Conservation (phyloP, 805 yeast genomes). For the Zygotorulaspora chibaensis region DNA sequence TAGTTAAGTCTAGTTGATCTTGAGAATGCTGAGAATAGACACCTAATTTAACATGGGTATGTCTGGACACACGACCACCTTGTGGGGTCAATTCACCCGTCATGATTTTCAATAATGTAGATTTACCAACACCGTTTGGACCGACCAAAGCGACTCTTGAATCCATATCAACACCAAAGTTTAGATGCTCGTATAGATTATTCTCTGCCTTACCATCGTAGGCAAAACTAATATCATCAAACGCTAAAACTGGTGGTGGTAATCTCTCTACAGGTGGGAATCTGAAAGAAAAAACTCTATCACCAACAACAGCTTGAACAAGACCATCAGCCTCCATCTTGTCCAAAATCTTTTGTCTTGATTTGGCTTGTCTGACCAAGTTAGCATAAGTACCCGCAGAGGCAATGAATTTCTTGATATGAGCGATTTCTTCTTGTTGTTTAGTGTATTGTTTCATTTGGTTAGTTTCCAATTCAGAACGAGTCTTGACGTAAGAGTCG, state of each 20-base stretch:
- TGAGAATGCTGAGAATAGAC: constrained; percentile 99
- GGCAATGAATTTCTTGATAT: constrained; percentile 97
- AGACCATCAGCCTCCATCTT: constrained; percentile 99
- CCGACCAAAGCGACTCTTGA: constrained; percentile 97
- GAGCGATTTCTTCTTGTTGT: constrained; percentile 98
- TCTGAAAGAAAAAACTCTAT: constrained; percentile 88
- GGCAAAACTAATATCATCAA: constrained; percentile 90
- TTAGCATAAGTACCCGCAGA: constrained; percentile 99
- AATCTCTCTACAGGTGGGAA: constrained; percentile 94
- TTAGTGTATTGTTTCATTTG: constrained; percentile 96
- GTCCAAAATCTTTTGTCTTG: constrained; percentile 98
- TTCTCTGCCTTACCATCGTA: constrained; percentile 81
- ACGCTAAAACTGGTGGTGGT: constrained; percentile 97
- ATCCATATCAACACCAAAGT: constrained; percentile 99
- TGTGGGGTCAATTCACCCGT: constrained; percentile 91
- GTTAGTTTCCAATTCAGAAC: constrained; percentile 88
- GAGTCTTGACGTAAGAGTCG: constrained; percentile 93
- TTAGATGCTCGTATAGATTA: constrained; percentile 83
- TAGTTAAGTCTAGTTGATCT: constrained; percentile 94
- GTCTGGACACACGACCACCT: constrained; percentile 92
- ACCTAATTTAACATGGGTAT: constrained; percentile 96
- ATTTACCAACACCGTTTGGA: constrained; percentile 98
- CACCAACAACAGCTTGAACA: constrained; percentile 87
- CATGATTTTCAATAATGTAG: constrained; percentile 92
- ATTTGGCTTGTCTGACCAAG: constrained; percentile 96